Evolutionary conservation across 1,139 yeast species (phyloP).

Genomic region (Hemisphaericaspora lyxosophila): DNA sequence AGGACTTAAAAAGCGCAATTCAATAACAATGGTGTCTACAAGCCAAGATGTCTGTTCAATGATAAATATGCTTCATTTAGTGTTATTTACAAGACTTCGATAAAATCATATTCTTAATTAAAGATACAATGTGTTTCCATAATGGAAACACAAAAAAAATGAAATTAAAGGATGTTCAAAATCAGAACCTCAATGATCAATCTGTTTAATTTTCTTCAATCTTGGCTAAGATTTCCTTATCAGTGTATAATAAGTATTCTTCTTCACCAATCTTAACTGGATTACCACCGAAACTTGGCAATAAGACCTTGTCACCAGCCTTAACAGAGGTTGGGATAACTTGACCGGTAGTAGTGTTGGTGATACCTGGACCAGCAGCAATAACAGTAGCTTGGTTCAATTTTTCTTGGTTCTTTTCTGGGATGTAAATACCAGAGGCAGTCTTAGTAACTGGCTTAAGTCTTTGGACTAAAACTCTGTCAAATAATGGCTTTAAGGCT

Average conservation of each 20-base stretch:
- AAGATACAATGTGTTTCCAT: no score
- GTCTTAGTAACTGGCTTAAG: constrained; percentile 90
- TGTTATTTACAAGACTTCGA: constrained; percentile 1
- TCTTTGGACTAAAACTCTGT: constrained; percentile 94
- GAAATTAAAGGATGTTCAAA: no score
- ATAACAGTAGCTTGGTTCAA: constrained; percentile 78
- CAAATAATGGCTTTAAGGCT: constrained; percentile 86
- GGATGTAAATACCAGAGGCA: constrained; percentile 91
- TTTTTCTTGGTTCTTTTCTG: constrained; percentile 95
- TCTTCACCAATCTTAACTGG: constrained; percentile 83
- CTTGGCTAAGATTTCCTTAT: constrained; percentile 92
- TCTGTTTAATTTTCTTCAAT: constrained; percentile 40
- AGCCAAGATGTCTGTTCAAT: no score
- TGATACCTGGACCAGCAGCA: constrained; percentile 84
- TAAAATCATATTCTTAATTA: background rate
- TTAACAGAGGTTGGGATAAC: constrained; percentile 69
- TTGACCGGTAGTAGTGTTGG: constrained; percentile 61
- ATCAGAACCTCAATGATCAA: no score
- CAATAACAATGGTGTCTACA: no score
- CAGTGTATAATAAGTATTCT: constrained; percentile 78
- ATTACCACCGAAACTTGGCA: constrained; percentile 89
- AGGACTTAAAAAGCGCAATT: no score
- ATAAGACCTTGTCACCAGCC: constrained; percentile 89
- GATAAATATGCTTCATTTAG: no score
- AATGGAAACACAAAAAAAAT: no score